Evolutionary conservation across 1,284 basidiomycete genomes (phyloP).

Genomic region (Stereum hirsutum): DNA sequence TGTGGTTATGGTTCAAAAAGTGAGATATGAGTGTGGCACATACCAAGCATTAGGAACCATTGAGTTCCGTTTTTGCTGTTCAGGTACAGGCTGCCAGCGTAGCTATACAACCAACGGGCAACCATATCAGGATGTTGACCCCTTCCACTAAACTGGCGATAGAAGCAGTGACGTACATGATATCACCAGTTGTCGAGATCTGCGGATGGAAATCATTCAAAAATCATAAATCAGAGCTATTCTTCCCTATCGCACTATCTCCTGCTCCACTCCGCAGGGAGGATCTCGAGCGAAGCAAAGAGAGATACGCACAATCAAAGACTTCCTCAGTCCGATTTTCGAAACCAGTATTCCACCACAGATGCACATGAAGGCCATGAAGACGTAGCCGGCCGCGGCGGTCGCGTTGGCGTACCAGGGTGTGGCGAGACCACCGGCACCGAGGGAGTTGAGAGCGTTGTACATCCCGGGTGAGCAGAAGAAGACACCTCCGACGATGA

Average conservation of each 20-base stretch:
- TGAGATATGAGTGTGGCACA: neutral
- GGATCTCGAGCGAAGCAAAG: too few relatives aligned
- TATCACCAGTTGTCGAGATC: neutral
- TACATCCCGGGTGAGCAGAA: neutral
- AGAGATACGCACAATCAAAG: neutral
- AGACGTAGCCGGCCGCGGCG: neutral
- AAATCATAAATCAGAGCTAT: neutral
- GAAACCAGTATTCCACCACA: neutral
- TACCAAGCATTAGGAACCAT: slow-evolving; percentile 1
- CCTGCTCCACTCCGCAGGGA: too few relatives aligned
- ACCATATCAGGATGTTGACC: too few relatives aligned
- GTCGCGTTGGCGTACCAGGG: neutral
- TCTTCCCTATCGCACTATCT: neutral
- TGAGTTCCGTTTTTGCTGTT: neutral
- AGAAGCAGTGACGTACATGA: neutral
- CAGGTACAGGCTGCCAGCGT: neutral
- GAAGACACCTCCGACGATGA: neutral
- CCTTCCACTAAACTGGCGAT: too few relatives aligned
- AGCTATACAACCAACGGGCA: neutral
- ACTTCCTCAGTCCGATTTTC: neutral
- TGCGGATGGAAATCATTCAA: neutral
- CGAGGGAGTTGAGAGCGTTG: neutral
- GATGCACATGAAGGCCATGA: neutral
- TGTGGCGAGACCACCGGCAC: neutral
- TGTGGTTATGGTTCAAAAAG: neutral